These are phyloP conservation scores for Leccinum ponderosum DNA, from an alignment of 1,284 basidiomycete genomes.

Conservation along the genomic window DNA sequence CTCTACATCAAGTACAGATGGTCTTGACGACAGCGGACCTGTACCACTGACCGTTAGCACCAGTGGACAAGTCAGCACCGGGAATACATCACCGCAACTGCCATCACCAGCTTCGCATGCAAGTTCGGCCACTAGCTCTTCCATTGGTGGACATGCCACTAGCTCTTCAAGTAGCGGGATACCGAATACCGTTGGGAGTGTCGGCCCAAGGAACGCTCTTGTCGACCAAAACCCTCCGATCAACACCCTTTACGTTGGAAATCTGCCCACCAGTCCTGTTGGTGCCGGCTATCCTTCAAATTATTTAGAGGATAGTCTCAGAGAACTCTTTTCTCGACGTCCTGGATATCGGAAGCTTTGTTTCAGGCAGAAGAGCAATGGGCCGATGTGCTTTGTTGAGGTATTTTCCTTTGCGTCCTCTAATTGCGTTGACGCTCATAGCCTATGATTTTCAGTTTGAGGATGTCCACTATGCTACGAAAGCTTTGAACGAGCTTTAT, in stretches of 20 bases:
- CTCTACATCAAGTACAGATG: slow-evolving; percentile 30
- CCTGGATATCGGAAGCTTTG: slow-evolving; percentile 90
- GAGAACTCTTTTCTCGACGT: slow-evolving; percentile 77
- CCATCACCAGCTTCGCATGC: slow-evolving; percentile 54
- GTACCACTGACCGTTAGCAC: slow-evolving; percentile 51
- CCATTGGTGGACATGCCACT: slow-evolving; percentile 32
- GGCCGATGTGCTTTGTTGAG: slow-evolving; percentile 98
- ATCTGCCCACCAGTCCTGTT: slow-evolving; percentile 76
- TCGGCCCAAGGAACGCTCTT: slow-evolving; percentile 54
- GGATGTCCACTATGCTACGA: slow-evolving; percentile 82
- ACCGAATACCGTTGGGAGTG: slow-evolving; percentile 17
- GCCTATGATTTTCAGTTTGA: slow-evolving; percentile 67
- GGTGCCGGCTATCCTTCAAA: slow-evolving; percentile 63
- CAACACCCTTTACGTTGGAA: slow-evolving; percentile 94
- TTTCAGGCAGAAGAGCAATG: slow-evolving; percentile 94
- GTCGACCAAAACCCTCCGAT: slow-evolving; percentile 91
- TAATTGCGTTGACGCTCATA: slow-evolving; percentile 8
- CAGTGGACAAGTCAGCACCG: slow-evolving; percentile 37
- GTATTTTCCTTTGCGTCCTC: slow-evolving; percentile 41
- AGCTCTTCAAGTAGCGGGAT: slow-evolving; percentile 34
- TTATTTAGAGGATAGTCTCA: slow-evolving; percentile 83
- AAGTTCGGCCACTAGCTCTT: slow-evolving; percentile 29
- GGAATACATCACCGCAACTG: slow-evolving; percentile 44
- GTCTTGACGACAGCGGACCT: slow-evolving; percentile 27
- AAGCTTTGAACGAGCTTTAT: slow-evolving; percentile 86